phyloP scores from a whole-genome alignment of 2,329 filamentous ascomycete species.

The Ophiocordyceps robertsii region DNA sequence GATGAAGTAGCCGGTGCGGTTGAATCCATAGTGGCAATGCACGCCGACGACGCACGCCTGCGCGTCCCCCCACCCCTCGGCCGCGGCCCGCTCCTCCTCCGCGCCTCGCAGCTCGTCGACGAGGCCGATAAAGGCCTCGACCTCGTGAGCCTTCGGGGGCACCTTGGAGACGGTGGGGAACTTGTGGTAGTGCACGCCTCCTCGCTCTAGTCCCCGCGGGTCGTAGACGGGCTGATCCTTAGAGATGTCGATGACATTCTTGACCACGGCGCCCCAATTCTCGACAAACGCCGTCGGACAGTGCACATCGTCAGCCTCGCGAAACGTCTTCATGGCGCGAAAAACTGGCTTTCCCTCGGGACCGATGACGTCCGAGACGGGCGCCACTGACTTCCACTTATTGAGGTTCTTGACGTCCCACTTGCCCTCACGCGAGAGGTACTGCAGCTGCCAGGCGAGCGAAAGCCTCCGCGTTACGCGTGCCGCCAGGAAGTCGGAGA shows the following conservation, averaged over 20 bases:
- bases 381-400: slow-evolving; percentile 73
- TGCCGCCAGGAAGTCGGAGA: slow-evolving; percentile 66
- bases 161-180: slow-evolving; percentile 88
- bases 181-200: slow-evolving; percentile 64
- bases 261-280: slow-evolving; percentile 52
- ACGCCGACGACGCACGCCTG: slow-evolving; percentile 52
- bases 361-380: slow-evolving; percentile 67
- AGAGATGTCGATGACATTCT: slow-evolving; percentile 78
- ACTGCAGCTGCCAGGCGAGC: slow-evolving; percentile 81
- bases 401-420: slow-evolving; percentile 96
- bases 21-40: slow-evolving; percentile 94
- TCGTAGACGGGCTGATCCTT: slow-evolving; percentile 88
- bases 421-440: slow-evolving; percentile 79
- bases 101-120: slow-evolving; percentile 47
- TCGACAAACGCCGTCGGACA: slow-evolving; percentile 59
- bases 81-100: slow-evolving; percentile 24
- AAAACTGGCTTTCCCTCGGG: slow-evolving; percentile 44
- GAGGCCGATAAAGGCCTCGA: slow-evolving; percentile 38
- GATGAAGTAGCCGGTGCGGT: slow-evolving; percentile 84
- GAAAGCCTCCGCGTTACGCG: slow-evolving; percentile 67
- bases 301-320: slow-evolving; percentile 76
- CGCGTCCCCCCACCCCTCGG: slow-evolving; percentile 26
- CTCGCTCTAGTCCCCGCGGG: slow-evolving; percentile 52
- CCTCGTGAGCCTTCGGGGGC: slow-evolving; percentile 49
- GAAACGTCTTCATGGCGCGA: slow-evolving; percentile 82